Conservation (phyloP, 2,329 filamentous ascomycete genomes). For the Neonectria faginata region DNA sequence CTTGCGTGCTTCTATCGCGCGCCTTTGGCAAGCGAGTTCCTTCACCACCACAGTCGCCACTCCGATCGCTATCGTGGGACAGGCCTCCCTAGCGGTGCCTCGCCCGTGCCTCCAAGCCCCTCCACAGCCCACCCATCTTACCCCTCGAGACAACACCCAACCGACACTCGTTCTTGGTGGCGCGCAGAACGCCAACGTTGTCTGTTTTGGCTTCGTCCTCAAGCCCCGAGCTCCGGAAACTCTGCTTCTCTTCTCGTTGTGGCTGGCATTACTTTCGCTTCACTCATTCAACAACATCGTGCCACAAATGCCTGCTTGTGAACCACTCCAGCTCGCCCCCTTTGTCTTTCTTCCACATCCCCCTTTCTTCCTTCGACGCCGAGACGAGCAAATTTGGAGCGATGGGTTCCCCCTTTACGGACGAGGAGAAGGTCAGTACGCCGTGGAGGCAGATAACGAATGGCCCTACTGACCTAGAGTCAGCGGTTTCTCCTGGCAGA, state of each 20-base stretch:
- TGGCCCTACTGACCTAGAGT: slow-evolving; percentile 20
- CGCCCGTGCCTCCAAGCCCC: slow-evolving; percentile 21
- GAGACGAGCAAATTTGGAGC: slow-evolving; percentile 21
- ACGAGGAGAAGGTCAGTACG: slow-evolving; percentile 63
- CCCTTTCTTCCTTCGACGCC: slow-evolving; percentile 19
- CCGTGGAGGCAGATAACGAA: slow-evolving; percentile 7
- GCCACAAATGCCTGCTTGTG: slow-evolving; percentile 32
- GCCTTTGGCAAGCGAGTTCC: slow-evolving; percentile 32
- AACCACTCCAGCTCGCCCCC: slow-evolving; percentile 23
- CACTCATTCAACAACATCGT: slow-evolving; percentile 21
- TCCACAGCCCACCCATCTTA: slow-evolving; percentile 20
- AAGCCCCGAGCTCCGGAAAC: slow-evolving; percentile 14
- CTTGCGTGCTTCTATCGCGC: slow-evolving; percentile 33
- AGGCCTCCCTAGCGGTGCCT: slow-evolving; percentile 16
- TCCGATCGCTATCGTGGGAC: slow-evolving; percentile 24
- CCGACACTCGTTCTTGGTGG: slow-evolving; percentile 29
- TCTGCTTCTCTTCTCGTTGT: slow-evolving; percentile 25
- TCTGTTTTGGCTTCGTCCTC: slow-evolving; percentile 11
- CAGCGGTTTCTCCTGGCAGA: slow-evolving; percentile 69
- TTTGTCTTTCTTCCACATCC: slow-evolving; percentile 23
- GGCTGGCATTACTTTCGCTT: slow-evolving; percentile 32
- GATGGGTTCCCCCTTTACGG: slow-evolving; percentile 55
- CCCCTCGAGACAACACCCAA: slow-evolving; percentile 26
- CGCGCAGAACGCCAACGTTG: slow-evolving; percentile 21
- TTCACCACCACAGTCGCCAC: slow-evolving; percentile 9